A percentile compares a stretch with the other conserved stretches of the same genome.
phyloP scores from a whole-genome alignment of 345 rosid species.

The Eucalyptus tenuipes region DNA sequence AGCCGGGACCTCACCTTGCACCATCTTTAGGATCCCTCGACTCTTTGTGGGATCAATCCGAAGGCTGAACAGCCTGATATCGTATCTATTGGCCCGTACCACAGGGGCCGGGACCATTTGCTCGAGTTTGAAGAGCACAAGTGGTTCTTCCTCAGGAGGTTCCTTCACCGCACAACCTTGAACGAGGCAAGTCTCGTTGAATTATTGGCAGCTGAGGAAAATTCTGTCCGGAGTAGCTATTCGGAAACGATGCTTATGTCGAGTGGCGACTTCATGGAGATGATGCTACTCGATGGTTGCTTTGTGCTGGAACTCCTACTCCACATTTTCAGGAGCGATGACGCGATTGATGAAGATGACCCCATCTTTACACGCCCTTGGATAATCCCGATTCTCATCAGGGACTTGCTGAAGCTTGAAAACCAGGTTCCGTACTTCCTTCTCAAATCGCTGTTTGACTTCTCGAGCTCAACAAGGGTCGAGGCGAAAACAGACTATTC shows the following conservation, averaged over 20 bases:
- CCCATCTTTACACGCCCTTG: background rate
- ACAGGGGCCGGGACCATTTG: background rate
- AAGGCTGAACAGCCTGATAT: background rate
- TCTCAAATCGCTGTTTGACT: background rate
- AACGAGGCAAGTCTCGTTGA: background rate
- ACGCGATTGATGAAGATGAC: background rate
- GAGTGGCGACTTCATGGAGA: slow-evolving; percentile 1
- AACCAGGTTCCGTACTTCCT: slow-evolving; percentile 7
- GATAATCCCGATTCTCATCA: background rate
- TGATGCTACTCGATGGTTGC: slow-evolving; percentile 7
- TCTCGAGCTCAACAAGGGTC: background rate
- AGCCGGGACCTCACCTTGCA: background rate
- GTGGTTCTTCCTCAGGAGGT: slow-evolving; percentile 4
- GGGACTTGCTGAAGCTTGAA: slow-evolving; percentile 4
- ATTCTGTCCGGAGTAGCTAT: background rate
- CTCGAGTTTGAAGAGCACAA: slow-evolving; percentile 5
- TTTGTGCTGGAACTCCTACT: slow-evolving; percentile 1
- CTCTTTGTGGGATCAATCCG: background rate
- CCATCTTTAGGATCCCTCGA: background rate
- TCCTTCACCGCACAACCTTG: background rate
- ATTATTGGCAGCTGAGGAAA: background rate
- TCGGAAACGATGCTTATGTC: background rate
- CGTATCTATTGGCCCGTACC: slow-evolving; percentile 7
- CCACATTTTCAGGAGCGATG: background rate
- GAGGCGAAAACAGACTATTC: background rate